Evolutionary conservation across 805 yeast species (phyloP).

Genomic region (Yamadazyma sp.): DNA sequence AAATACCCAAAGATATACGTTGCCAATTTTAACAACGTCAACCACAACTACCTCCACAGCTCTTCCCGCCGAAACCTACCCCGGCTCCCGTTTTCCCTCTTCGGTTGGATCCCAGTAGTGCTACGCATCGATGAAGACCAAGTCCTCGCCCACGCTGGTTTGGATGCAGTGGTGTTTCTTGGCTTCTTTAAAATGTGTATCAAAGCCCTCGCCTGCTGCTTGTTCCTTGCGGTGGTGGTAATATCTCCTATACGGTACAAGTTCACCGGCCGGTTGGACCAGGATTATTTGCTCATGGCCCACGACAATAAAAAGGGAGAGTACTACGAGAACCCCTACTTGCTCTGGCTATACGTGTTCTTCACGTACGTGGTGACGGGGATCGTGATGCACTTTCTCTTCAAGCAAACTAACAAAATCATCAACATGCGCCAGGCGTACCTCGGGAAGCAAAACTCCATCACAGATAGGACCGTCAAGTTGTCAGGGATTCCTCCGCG

Average conservation of each 20-base stretch:
- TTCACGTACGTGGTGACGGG: slow-evolving; percentile 86
- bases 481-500: slow-evolving; percentile 87
- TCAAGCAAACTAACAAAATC: slow-evolving; percentile 69
- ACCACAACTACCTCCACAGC: slow-evolving; percentile 41
- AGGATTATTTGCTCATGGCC: slow-evolving; percentile 24
- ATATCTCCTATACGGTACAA: slow-evolving; percentile 84
- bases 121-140: slow-evolving; percentile 68
- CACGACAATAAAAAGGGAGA: slow-evolving; percentile 18
- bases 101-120: slow-evolving; percentile 80
- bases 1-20: slow-evolving; percentile 82
- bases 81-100: slow-evolving; percentile 55
- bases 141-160: slow-evolving; percentile 83
- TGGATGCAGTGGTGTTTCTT: slow-evolving; percentile 90
- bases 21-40: slow-evolving; percentile 62
- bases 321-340: slow-evolving; percentile 42
- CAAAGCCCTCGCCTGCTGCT: slow-evolving; percentile 59
- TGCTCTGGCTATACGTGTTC: slow-evolving; percentile 81
- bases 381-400: slow-evolving; percentile 57
- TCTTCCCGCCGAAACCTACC: slow-evolving; percentile 56
- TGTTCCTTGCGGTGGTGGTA: slow-evolving; percentile 67
- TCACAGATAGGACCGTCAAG: slow-evolving; percentile 88
- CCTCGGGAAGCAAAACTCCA: slow-evolving; percentile 81
- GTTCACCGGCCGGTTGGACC: slow-evolving; percentile 63
- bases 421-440: slow-evolving; percentile 76
- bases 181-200: slow-evolving; percentile 91